phyloP scores from a whole-genome alignment of 108 stramenopile species.

The Epithemia pelagica region DNA sequence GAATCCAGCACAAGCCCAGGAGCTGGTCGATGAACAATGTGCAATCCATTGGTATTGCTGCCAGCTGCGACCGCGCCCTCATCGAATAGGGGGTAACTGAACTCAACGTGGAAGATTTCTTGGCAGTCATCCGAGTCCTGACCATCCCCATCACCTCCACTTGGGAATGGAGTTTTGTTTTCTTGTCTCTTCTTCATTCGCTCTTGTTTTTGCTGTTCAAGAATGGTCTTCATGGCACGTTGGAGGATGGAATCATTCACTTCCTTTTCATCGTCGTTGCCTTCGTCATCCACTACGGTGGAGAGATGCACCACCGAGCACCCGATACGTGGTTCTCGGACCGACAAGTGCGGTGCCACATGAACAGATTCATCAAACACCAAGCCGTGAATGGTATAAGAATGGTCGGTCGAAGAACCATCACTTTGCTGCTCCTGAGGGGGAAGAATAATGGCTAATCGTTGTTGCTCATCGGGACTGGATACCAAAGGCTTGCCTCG shows the following conservation, averaged over 20 bases:
- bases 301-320: conserved; percentile 62
- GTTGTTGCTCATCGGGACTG: conserved; percentile 41
- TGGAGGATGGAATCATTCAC: conserved; percentile 20
- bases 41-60: conserved; percentile 27
- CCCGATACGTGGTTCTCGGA: conserved; percentile 9
- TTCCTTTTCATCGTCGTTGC: neutral
- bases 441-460: conserved; percentile 64
- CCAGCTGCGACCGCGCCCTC: neutral
- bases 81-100: conserved; percentile 13
- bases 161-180: too few relatives aligned
- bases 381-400: conserved; percentile 59
- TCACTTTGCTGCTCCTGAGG: conserved; percentile 9
- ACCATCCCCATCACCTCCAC: neutral
- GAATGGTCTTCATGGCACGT: conserved; percentile 17
- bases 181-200: neutral
- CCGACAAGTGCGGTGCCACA: conserved; percentile 36
- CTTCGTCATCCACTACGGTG: conserved; percentile 31
- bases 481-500: conserved; percentile 35
- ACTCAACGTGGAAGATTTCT: conserved; percentile 36
- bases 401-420: too few relatives aligned
- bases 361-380: conserved; percentile 50
- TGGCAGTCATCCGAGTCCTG: conserved; percentile 5
- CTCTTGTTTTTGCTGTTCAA: conserved; percentile 7
- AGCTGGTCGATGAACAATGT: conserved; percentile 33
- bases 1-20: conserved; percentile 51